Evolutionary conservation across 2,329 filamentous ascomycete genomes (phyloP), one percentile per base, ranked within the genome.

Genomic region (Drechslerella stenobrocha): DNA sequence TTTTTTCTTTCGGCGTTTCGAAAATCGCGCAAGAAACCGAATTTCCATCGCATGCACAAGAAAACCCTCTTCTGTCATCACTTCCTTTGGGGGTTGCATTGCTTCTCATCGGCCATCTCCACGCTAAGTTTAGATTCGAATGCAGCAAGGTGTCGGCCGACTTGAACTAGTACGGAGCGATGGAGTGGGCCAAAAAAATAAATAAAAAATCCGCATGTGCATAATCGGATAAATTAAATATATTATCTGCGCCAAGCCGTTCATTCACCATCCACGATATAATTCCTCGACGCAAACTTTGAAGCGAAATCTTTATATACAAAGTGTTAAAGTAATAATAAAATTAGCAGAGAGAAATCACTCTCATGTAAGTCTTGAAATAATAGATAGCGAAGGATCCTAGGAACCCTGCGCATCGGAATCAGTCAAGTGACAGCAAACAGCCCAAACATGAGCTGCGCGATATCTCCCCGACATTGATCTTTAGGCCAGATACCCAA

Each of bases 71-170:
- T n/a, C n/a, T 13, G 42, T 13, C 26, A 46, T 51, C 26, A 32
- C 28, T 18, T 50, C 44, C 35, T 50, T 40, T 40, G 22, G 32
- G 32, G 8, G 28, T 40, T 50, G 45, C 48, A n/a, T 47, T 40
- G 52, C 47, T 28, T 40, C 42, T 22, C 35, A 30, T 22, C 0
- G 53, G 5, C 18, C 8, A 7, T 22, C n/a, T 4, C 18, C 5
- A 46, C 4, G 22, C 15, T 26, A 11, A 55, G 46, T 35, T 53
- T 56, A 44, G 35, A 42, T 37, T 60, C 53, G 4, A 67, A 67
- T 60, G 30, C 37, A 67, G 63, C 30, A 67, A 67, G 45, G 56
- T 51, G 63, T 67, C 63, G 59, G 63, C 48, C 63, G 63, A 67
- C 63, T 55, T 42, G 53, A 30, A 30, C 26, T 15, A 9, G 23